phyloP scores from a whole-genome alignment of 495 filamentous ascomycete species.

The Penicillium pulvis region DNA sequence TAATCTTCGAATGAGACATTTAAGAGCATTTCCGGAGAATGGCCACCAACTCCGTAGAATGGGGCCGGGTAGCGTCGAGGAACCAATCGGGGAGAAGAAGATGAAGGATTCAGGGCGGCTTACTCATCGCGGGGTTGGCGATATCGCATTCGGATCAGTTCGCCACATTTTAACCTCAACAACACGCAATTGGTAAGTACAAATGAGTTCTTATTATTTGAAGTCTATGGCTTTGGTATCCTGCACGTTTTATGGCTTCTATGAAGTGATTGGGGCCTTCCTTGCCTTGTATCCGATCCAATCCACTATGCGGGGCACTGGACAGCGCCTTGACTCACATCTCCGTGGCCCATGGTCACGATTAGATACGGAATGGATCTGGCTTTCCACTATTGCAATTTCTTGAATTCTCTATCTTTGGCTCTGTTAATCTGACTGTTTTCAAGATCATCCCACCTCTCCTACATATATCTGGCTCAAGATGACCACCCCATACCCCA shows the following conservation, averaged over 20 bases:
- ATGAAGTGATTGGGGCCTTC: neutral
- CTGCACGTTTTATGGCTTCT: neutral
- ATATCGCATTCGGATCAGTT: conserved; percentile 36
- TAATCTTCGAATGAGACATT: conserved; percentile 2
- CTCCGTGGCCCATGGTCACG: conserved; percentile 3
- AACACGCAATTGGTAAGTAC: conserved; percentile 34
- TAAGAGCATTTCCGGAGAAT: conserved; percentile 9
- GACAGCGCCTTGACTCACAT: conserved; percentile 22
- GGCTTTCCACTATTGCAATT: neutral
- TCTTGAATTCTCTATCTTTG: neutral
- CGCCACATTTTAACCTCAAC: conserved; percentile 31
- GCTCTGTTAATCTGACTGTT: conserved; percentile 12
- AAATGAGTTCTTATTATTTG: neutral
- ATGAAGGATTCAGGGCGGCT: conserved; percentile 19
- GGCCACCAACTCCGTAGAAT: conserved; percentile 15
- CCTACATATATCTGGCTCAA: conserved; percentile 18
- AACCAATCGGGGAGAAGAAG: conserved; percentile 21
- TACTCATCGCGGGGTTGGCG: conserved; percentile 45
- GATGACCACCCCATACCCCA: conserved; percentile 40
- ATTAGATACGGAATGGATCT: conserved; percentile 10
- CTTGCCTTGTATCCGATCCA: neutral
- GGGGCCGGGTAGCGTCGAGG: neutral
- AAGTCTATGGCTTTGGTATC: neutral
- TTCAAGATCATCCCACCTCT: conserved; percentile 10
- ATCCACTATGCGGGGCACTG: conserved; percentile 24